Evolutionary conservation across 176 grass and related monocot genomes (phyloP).

Genomic region (Oryza glumipatula): DNA sequence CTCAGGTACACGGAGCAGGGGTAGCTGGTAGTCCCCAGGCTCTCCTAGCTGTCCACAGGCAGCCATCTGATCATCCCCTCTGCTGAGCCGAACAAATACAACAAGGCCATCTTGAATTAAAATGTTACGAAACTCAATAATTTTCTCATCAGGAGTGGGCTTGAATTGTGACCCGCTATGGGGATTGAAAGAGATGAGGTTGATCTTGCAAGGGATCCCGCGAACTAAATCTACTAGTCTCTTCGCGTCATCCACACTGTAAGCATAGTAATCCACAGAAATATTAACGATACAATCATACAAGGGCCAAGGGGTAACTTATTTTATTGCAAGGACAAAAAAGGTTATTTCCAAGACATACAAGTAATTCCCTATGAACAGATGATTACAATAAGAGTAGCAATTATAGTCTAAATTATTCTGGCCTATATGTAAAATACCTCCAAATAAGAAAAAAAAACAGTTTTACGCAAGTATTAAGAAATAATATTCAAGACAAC

Average conservation of each 20-base stretch:
- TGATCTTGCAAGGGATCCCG: constrained; percentile 92
- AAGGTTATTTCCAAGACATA: background rate
- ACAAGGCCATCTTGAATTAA: constrained; percentile 60
- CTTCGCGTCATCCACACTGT: constrained; percentile 79
- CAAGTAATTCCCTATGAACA: background rate
- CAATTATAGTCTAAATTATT: background rate
- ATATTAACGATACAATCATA: background rate
- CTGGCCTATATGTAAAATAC: background rate
- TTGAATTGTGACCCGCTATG: constrained; percentile 87
- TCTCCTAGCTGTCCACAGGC: constrained; percentile 78
- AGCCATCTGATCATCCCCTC: constrained; percentile 94
- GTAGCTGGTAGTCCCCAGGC: constrained; percentile 60
- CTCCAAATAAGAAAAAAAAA: constrained; percentile 18
- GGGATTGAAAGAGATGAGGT: constrained; percentile 91
- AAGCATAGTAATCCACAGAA: constrained; percentile 28
- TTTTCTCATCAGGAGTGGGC: constrained; percentile 73
- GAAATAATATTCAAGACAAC: background rate
- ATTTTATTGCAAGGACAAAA: constrained; percentile 17
- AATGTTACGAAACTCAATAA: constrained; percentile 89
- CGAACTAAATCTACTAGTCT: constrained; percentile 72
- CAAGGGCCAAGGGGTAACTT: background rate
- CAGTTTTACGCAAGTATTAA: background rate
- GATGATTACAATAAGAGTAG: background rate
- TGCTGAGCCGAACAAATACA: constrained; percentile 77
- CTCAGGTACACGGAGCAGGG: constrained; percentile 72